Evolutionary conservation across 192 early-diverging fungal genomes (phyloP).

Genomic region (Linnemannia hyalina): DNA sequence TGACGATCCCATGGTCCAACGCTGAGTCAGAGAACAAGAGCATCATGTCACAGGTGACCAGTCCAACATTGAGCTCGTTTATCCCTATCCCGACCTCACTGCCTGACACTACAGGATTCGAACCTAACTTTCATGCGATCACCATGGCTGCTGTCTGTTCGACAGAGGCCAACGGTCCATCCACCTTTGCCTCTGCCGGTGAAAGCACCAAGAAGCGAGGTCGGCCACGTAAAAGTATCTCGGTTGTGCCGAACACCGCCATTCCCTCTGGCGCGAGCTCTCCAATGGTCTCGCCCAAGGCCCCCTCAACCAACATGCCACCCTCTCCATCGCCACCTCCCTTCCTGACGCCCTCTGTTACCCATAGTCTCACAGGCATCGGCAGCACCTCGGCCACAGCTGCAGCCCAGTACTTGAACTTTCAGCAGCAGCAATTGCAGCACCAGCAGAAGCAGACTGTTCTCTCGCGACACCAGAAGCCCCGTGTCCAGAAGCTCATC

Average conservation of each 20-base stretch:
- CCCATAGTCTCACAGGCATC: slow-evolving; percentile 7
- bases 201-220: slow-evolving; percentile 23
- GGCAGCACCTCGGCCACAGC: slow-evolving; percentile 20
- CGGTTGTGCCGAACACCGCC: background rate
- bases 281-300: slow-evolving; percentile 43
- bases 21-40: slow-evolving; percentile 1
- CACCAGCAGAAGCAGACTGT: slow-evolving; percentile 6
- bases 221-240: slow-evolving; percentile 29
- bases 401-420: slow-evolving; percentile 27
- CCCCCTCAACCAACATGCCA: slow-evolving; percentile 42
- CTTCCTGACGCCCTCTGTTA: background rate
- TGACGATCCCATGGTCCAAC: slow-evolving; percentile 6
- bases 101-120: slow-evolving; percentile 16
- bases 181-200: background rate
- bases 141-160: background rate
- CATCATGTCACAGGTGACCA: slow-evolving; percentile 8
- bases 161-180: background rate
- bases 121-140: background rate
- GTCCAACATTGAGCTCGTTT: slow-evolving; percentile 26
- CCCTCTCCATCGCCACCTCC: slow-evolving; percentile 36
- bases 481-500: slow-evolving; percentile 72
- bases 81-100: slow-evolving; percentile 35
- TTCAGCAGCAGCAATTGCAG: slow-evolving; percentile 23
- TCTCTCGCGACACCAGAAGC: slow-evolving; percentile 10
- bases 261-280: slow-evolving; percentile 28